Evolutionary conservation across 257 asterid species (phyloP).

Genomic region (Catharanthus roseus): DNA sequence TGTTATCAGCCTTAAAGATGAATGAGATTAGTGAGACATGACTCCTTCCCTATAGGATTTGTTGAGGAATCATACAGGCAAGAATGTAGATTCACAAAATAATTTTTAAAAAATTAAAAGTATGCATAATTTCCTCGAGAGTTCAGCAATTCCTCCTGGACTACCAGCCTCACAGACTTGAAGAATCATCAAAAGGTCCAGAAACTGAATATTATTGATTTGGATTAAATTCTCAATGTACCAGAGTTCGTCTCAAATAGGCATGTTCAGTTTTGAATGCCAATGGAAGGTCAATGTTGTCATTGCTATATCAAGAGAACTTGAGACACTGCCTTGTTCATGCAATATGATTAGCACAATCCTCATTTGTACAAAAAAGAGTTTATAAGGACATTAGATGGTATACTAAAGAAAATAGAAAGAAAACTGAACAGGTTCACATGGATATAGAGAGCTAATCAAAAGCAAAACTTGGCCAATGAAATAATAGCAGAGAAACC

Average conservation of each 20-base stretch:
- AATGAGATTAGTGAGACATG: neutral
- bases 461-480: neutral
- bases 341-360: neutral
- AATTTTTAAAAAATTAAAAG: neutral
- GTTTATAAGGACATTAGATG: neutral
- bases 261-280: neutral
- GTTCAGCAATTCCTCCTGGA: neutral
- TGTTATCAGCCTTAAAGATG: neutral
- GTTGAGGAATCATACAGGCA: neutral
- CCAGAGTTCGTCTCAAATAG: neutral
- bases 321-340: neutral
- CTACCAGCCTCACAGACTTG: neutral
- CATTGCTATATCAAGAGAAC: neutral
- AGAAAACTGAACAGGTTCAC: neutral
- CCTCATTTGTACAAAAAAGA: neutral
- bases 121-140: neutral
- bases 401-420: neutral
- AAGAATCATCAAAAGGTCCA: neutral
- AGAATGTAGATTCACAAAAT: neutral
- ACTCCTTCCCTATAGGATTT: neutral
- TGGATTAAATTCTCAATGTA: neutral
- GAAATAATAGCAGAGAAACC: neutral
- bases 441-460: neutral
- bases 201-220: neutral
- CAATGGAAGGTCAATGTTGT: neutral